A percentile compares a stretch with the other conserved stretches of the same genome.
These are phyloP conservation scores for Globisporangium nodosum DNA, from an alignment of 352 stramenopile genomes.

Conservation along the genomic window DNA sequence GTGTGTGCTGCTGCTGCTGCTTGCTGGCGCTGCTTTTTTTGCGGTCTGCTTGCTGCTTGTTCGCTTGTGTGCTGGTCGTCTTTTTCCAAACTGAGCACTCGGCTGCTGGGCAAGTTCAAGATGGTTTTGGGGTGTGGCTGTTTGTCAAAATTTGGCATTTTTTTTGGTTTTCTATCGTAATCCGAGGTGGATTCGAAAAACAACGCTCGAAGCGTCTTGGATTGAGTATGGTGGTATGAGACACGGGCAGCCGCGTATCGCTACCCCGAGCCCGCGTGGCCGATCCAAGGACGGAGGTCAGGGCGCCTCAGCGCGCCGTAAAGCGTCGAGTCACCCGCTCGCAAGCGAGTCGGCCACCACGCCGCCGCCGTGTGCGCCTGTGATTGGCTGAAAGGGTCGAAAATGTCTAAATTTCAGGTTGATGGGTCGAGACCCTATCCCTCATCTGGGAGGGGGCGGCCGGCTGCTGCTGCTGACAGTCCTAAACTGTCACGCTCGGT, in stretches of 20 bases:
- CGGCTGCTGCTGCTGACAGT: neutral
- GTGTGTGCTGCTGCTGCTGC: neutral
- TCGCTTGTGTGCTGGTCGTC: conserved; percentile 19
- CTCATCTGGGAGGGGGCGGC: neutral
- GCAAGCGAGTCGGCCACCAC: neutral
- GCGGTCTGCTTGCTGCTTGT: neutral
- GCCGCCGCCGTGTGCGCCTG: conserved; percentile 2
- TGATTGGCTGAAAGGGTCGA: conserved; percentile 8
- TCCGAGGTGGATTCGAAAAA: neutral
- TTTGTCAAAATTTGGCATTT: neutral
- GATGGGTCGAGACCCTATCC: neutral
- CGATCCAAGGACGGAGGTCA: neutral
- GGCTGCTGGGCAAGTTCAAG: conserved; percentile 24
- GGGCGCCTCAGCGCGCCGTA: neutral
- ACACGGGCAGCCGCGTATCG: neutral
- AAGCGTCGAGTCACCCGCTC: neutral
- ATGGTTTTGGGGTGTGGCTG: conserved; percentile 1
- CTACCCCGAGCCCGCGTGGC: neutral
- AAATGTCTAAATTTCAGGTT: neutral
- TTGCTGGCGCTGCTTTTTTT: conserved; percentile 3
- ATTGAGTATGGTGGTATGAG: neutral
- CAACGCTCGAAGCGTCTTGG: neutral
- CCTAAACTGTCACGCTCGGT: neutral
- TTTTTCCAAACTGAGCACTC: conserved; percentile 65
- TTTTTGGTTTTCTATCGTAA: neutral